Conservation (phyloP, 1,139 yeast species). For the Candida gigantensis region DNA sequence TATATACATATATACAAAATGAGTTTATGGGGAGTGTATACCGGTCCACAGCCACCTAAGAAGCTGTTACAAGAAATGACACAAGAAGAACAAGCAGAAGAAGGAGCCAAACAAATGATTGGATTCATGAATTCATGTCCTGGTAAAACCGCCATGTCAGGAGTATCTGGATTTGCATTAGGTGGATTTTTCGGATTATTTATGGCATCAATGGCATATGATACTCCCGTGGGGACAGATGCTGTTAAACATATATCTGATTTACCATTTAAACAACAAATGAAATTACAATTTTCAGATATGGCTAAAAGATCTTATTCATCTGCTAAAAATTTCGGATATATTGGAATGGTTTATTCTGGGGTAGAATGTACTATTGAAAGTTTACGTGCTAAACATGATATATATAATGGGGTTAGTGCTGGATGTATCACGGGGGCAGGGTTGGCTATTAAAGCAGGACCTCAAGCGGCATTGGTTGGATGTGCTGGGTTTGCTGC, state of each 20-base stretch:
- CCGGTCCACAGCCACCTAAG: conserved; percentile 22
- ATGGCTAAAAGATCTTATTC: conserved; percentile 87
- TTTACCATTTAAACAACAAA: conserved; percentile 88
- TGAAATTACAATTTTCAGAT: conserved; percentile 86
- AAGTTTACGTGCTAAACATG: conserved; percentile 84
- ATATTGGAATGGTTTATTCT: conserved; percentile 88
- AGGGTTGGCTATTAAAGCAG: conserved; percentile 86
- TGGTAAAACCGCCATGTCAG: conserved; percentile 88
- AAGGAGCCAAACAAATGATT: conserved; percentile 84
- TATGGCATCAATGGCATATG: conserved; percentile 93
- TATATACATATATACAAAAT: conserved; percentile 4
- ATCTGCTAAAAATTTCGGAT: conserved; percentile 93
- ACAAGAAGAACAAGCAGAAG: conserved; percentile 90
- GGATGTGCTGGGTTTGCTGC: conserved; percentile 99
- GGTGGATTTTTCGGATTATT: conserved; percentile 97
- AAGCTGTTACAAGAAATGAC: conserved; percentile 71
- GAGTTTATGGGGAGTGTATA: conserved; percentile 23
- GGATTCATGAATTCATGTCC: conserved; percentile 91
- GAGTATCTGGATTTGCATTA: conserved; percentile 90
- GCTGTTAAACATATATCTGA: conserved; percentile 64
- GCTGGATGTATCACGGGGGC: conserved; percentile 97
- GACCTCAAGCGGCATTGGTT: conserved; percentile 87
- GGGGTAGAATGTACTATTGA: conserved; percentile 95
- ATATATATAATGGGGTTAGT: conserved; percentile 83
- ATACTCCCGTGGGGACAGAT: conserved; percentile 70